Conservation (phyloP, 352 stramenopile species). For the Globisporangium carolinianum region DNA sequence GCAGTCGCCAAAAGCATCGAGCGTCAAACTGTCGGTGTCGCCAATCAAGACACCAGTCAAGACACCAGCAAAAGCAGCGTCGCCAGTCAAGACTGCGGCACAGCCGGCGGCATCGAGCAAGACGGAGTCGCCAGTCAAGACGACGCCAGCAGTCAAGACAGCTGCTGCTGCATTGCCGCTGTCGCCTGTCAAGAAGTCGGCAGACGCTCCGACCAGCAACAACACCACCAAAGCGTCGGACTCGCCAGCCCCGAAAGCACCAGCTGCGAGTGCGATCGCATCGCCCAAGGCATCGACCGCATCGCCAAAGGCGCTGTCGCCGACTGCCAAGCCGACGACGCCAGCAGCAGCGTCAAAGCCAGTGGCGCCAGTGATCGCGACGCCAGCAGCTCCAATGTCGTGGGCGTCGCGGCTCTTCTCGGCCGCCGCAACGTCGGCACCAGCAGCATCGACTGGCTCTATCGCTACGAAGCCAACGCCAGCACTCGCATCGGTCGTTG, state of each 20-base stretch:
- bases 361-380: constrained; percentile 11
- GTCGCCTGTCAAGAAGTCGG: constrained; percentile 16
- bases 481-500: constrained; percentile 11
- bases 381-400: constrained; percentile 30
- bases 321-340: constrained; percentile 12
- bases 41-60: constrained; percentile 13
- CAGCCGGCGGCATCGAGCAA: constrained; percentile 1
- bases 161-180: not conserved
- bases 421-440: constrained; percentile 10
- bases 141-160: not conserved
- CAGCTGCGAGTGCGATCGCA: not conserved
- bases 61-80: constrained; percentile 17
- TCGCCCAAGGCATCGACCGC: constrained; percentile 12
- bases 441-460: constrained; percentile 10
- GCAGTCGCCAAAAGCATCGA: constrained; percentile 18
- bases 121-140: constrained; percentile 14
- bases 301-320: constrained; percentile 3
- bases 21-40: constrained; percentile 10
- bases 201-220: not conserved
- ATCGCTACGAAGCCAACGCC: constrained; percentile 4
- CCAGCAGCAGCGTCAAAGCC: constrained; percentile 11
- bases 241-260: not conserved
- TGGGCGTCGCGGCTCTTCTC: constrained; percentile 50
- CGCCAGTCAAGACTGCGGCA: constrained; percentile 17
- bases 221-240: not conserved